Evolutionary conservation across 345 rosid genomes (phyloP).

Genomic region (Turnera subulata): DNA sequence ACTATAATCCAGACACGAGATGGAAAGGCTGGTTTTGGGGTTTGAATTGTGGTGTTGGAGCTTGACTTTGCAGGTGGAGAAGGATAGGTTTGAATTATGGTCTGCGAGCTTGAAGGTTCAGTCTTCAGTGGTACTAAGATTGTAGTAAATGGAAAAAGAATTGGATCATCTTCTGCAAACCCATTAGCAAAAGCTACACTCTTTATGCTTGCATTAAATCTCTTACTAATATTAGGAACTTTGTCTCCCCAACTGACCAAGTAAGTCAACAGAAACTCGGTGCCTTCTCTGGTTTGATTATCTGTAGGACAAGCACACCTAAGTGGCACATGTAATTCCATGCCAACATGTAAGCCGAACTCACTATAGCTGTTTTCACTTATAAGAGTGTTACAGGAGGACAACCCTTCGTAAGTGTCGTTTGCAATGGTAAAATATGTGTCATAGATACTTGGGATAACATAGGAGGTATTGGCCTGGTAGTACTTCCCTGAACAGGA

Average conservation of each 20-base stretch:
- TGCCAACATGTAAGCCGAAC: conserved; percentile 16
- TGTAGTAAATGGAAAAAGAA: conserved; percentile 45
- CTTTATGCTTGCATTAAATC: conserved; percentile 33
- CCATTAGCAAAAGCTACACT: conserved; percentile 35
- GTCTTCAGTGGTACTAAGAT: conserved; percentile 45
- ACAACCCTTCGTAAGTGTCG: conserved; percentile 31
- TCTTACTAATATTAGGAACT: conserved; percentile 23
- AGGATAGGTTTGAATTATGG: conserved; percentile 15
- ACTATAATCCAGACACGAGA: conserved; percentile 1
- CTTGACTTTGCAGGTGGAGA: conserved; percentile 4
- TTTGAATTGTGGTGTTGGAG: no score
- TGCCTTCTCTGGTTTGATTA: conserved; percentile 34
- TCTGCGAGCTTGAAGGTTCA: conserved; percentile 32
- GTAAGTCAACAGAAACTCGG: conserved; percentile 46
- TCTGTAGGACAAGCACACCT: conserved; percentile 63
- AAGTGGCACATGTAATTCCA: conserved; percentile 27
- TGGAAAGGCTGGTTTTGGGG: no score
- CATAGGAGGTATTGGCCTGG: conserved; percentile 38
- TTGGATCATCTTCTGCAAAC: conserved; percentile 20
- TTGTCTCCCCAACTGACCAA: conserved; percentile 26
- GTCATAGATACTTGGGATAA: conserved; percentile 7
- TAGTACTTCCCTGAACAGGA: conserved; percentile 37
- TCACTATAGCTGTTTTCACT: conserved; percentile 24
- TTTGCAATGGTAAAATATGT: conserved; percentile 26
- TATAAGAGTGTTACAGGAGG: conserved; percentile 28